A percentile compares a stretch with the other conserved stretches of the same genome.
phyloP scores from a whole-genome alignment of 73 alveolate species.

The Tetrahymena thermophila region DNA sequence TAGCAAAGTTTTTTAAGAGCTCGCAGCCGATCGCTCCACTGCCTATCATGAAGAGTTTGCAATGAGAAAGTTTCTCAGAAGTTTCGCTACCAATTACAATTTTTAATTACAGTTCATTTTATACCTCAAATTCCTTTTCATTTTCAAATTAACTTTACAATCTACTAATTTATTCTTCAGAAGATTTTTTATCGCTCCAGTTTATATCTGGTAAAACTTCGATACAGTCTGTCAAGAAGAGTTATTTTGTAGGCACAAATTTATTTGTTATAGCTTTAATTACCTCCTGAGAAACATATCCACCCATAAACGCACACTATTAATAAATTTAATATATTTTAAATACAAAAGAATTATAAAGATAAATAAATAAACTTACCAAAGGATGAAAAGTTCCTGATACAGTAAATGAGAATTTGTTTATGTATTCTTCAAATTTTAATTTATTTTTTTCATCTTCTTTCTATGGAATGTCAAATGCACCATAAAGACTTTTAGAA shows the following conservation, averaged over 20 bases:
- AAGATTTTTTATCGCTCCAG: constrained; percentile 3
- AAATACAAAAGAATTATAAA: constrained; percentile 35
- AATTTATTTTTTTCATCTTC: constrained; percentile 19
- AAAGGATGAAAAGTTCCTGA: constrained; percentile 36
- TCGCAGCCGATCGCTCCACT: constrained; percentile 96
- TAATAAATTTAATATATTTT: constrained; percentile 15
- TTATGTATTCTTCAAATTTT: constrained; percentile 41
- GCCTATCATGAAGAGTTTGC: constrained; percentile 65
- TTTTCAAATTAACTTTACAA: not conserved
- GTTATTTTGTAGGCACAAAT: constrained; percentile 79
- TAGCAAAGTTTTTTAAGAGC: constrained; percentile 82
- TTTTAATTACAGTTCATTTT: not conserved
- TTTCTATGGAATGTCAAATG: constrained; percentile 15
- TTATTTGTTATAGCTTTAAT: constrained; percentile 88
- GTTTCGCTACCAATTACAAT: constrained; percentile 19
- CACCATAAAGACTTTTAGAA: not conserved
- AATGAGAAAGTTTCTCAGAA: constrained; percentile 7
- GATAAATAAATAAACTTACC: constrained; percentile 12
- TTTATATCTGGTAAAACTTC: constrained; percentile 67
- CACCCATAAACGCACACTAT: constrained; percentile 87
- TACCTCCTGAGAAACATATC: constrained; percentile 87
- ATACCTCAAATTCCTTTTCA: not conserved
- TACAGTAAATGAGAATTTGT: constrained; percentile 4
- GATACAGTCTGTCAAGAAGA: constrained; percentile 64
- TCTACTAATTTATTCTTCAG: not conserved